Percentiles rank a stretch among this genome's conserved stretches.
phyloP scores from a whole-genome alignment of 2,329 filamentous ascomycete genomes.

The Alternaria gaisen region DNA sequence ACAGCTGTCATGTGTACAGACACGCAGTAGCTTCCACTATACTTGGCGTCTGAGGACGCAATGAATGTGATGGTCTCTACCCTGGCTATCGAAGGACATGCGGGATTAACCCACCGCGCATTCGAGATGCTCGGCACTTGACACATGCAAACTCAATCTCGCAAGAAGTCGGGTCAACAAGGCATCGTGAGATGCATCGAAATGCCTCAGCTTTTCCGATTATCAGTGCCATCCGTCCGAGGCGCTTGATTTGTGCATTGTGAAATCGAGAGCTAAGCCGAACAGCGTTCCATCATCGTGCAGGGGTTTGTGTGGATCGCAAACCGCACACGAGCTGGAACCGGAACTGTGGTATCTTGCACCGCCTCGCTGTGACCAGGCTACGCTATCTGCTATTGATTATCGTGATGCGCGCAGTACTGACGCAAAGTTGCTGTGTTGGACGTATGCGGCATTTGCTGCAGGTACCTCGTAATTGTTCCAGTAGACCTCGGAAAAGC shows the following conservation, averaged over 20 bases:
- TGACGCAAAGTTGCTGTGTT: background rate
- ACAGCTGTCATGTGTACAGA: background rate
- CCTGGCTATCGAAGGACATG: background rate
- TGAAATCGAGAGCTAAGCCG: conserved; percentile 15
- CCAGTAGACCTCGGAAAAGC: background rate
- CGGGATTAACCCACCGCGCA: conserved; percentile 14
- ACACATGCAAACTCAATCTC: conserved; percentile 10
- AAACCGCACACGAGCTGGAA: conserved; percentile 37
- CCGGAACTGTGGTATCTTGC: conserved; percentile 35
- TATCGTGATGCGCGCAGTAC: background rate
- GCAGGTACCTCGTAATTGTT: background rate
- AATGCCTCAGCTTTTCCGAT: conserved; percentile 38
- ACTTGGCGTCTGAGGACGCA: background rate
- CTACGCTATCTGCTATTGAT: background rate
- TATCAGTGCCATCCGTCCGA: conserved; percentile 36
- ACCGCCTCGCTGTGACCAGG: conserved; percentile 32
- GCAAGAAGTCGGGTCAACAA: conserved; percentile 7
- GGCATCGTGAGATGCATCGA: conserved; percentile 17
- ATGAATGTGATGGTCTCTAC: background rate
- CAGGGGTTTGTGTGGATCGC: conserved; percentile 28
- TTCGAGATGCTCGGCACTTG: conserved; percentile 21
- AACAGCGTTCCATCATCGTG: conserved; percentile 19
- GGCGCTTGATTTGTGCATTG: conserved; percentile 24
- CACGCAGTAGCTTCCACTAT: background rate
- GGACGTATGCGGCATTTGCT: background rate